Evolutionary conservation across 306 rosid species (phyloP).

Genomic region (Castanea crenata): DNA sequence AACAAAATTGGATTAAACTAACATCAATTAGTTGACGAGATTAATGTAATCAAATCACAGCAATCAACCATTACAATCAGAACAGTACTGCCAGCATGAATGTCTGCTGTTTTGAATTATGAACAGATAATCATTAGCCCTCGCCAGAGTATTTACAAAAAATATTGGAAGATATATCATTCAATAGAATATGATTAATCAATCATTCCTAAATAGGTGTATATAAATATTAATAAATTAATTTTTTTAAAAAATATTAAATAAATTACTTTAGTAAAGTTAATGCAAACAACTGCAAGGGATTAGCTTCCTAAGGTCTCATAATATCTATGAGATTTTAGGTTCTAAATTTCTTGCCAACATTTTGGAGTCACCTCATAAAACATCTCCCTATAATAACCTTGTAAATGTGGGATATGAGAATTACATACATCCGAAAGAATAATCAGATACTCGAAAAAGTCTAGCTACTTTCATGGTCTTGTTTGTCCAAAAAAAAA

Average conservation of each 20-base stretch:
- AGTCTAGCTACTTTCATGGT: fast-evolving
- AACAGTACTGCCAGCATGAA: slow-evolving; percentile 8
- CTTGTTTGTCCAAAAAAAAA: no score
- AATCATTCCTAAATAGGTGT: background rate
- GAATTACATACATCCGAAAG: fast-evolving
- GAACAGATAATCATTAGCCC: background rate
- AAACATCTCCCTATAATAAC: no score
- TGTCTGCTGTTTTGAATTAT: background rate
- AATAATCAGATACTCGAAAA: no score
- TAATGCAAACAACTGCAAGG: no score
- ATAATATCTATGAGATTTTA: no score
- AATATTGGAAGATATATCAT: background rate
- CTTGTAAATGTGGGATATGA: no score
- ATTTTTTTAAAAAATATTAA: background rate
- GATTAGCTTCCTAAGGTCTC: no score
- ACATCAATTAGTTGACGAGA: slow-evolving; percentile 8
- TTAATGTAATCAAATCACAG: slow-evolving; percentile 15
- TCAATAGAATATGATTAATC: background rate
- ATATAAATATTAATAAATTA: background rate
- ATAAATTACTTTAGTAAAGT: no score
- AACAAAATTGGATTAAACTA: background rate
- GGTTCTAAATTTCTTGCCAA: no score
- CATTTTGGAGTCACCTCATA: no score
- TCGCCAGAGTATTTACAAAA: background rate
- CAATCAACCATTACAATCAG: background rate